Evolutionary conservation across 2,329 filamentous ascomycete species (phyloP).

Genomic region (Colletotrichum liaoningense): DNA sequence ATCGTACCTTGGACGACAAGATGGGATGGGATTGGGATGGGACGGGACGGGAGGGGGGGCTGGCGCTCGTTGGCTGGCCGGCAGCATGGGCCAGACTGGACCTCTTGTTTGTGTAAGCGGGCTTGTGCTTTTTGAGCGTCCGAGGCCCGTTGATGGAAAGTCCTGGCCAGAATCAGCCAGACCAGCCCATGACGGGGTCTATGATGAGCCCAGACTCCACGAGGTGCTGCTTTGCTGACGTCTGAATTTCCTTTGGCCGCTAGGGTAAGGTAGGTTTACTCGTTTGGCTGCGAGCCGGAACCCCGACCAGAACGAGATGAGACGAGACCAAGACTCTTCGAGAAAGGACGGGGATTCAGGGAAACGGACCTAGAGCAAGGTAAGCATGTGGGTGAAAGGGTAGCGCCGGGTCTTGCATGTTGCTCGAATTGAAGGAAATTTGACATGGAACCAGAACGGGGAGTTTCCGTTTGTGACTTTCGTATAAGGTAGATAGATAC

Average conservation of each 20-base stretch:
- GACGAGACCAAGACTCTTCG: too few relatives aligned
- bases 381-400: neutral
- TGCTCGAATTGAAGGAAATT: neutral
- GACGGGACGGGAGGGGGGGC: neutral
- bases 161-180: neutral
- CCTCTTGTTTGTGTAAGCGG: neutral
- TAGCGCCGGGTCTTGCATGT: neutral
- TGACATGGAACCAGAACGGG: neutral
- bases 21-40: neutral
- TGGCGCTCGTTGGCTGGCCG: neutral
- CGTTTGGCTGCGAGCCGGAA: neutral
- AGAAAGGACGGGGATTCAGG: too few relatives aligned
- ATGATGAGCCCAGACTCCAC: neutral
- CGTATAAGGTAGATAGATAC: neutral
- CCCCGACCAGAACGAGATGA: neutral
- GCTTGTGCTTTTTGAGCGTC: neutral
- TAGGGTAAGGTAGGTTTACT: neutral
- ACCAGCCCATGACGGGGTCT: neutral
- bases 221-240: neutral
- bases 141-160: neutral
- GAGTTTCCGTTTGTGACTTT: neutral
- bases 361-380: neutral
- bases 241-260: neutral
- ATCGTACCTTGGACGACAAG: neutral
- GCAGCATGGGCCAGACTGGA: neutral